A percentile compares a stretch with the other conserved stretches of the same genome.
Conservation (phyloP, 495 filamentous ascomycete species). For the Friedmanniomyces endolithicus region DNA sequence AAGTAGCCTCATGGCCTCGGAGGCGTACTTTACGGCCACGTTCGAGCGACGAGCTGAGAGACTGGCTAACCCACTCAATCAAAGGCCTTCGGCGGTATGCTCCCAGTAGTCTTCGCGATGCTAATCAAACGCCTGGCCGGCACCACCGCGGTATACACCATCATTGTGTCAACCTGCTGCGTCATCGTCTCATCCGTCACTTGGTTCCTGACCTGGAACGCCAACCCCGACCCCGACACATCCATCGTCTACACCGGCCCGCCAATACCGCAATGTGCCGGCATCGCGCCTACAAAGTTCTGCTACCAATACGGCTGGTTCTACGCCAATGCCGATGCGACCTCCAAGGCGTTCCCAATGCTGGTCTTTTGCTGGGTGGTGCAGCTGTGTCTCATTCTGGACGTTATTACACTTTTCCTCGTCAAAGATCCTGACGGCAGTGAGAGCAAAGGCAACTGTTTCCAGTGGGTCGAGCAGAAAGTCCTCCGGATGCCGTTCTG, state of each 20-base stretch:
- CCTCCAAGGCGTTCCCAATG: background rate
- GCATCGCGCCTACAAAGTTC: constrained; percentile 4
- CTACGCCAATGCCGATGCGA: background rate
- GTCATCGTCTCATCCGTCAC: background rate
- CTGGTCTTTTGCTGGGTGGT: constrained; percentile 6
- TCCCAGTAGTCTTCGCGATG: constrained; percentile 1
- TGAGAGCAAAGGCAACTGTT: background rate
- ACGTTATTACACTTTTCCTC: background rate
- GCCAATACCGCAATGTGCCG: background rate
- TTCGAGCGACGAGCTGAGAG: background rate
- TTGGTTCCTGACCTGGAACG: constrained; percentile 2
- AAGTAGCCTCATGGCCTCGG: too few species aligned
- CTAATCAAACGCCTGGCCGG: constrained; percentile 1
- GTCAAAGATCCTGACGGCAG: background rate
- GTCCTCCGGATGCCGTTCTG: background rate
- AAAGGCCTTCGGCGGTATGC: background rate
- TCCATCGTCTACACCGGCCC: background rate
- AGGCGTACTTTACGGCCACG: too few species aligned
- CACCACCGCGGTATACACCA: background rate
- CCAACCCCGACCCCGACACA: background rate
- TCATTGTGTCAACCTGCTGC: background rate
- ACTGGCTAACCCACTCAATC: background rate
- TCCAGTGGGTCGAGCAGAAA: background rate
- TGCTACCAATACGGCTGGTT: constrained; percentile 1
- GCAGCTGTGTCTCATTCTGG: constrained; percentile 1